Conservation (phyloP, 352 stramenopile species). For the Phytophthora sp. region DNA sequence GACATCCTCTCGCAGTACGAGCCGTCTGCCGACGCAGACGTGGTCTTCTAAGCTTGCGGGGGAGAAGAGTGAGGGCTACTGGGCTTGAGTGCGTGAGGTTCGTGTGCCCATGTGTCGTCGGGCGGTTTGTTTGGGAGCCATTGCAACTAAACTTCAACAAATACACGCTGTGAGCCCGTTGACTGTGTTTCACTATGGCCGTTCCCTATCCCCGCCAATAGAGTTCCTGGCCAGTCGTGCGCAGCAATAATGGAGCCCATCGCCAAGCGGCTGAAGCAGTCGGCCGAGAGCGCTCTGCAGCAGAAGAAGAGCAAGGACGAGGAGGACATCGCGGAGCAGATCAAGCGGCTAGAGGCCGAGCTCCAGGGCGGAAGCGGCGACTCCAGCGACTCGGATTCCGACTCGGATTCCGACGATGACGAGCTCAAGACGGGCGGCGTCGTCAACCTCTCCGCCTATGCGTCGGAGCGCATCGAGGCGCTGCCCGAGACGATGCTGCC, state of each 20-base stretch:
- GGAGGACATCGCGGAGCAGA: conserved; percentile 71
- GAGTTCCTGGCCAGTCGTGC: conserved; percentile 28
- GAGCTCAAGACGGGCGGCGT: conserved; percentile 28
- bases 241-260: conserved; percentile 73
- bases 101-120: conserved; percentile 2
- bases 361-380: conserved; percentile 47
- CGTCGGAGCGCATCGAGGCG: conserved; percentile 63
- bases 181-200: conserved; percentile 28
- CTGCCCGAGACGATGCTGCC: conserved; percentile 68
- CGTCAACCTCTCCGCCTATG: conserved; percentile 74
- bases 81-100: neutral
- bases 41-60: conserved; percentile 68
- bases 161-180: conserved; percentile 9
- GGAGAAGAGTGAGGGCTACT: neutral
- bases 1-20: conserved; percentile 88
- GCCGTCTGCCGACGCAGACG: conserved; percentile 70
- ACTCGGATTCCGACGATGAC: conserved; percentile 29
- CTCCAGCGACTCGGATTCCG: conserved; percentile 30
- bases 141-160: conserved; percentile 31
- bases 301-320: conserved; percentile 11
- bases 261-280: conserved; percentile 83
- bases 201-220: conserved; percentile 11
- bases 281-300: conserved; percentile 63
- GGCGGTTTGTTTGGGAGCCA: conserved; percentile 1
- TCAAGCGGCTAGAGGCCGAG: conserved; percentile 75